Evolutionary conservation across 2,329 filamentous ascomycete species (phyloP).

Genomic region (Penicillium sp.): DNA sequence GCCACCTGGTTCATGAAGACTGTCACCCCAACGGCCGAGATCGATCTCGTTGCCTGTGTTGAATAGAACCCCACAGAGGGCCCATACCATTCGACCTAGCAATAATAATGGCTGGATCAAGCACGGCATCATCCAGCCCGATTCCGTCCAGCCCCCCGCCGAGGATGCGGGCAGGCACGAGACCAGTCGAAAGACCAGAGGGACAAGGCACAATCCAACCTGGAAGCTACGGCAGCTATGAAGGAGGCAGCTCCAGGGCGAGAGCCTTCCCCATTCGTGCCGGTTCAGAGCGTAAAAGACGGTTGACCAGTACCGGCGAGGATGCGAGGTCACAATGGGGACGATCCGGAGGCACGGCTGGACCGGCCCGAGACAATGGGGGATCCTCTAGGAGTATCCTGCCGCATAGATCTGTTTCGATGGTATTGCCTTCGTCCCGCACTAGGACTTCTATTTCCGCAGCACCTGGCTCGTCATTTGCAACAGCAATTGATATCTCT

Average conservation of each 20-base stretch:
- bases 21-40: slow-evolving; percentile 35
- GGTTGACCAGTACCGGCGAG: slow-evolving; percentile 40
- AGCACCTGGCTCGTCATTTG: slow-evolving; percentile 31
- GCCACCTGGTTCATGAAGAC: slow-evolving; percentile 36
- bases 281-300: slow-evolving; percentile 43
- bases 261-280: neutral
- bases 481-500: slow-evolving; percentile 36
- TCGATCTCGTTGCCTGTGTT: slow-evolving; percentile 31
- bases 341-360: slow-evolving; percentile 4
- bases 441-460: slow-evolving; percentile 7
- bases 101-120: slow-evolving; percentile 12
- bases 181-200: slow-evolving; percentile 2
- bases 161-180: neutral
- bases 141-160: neutral
- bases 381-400: slow-evolving; percentile 16
- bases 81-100: neutral
- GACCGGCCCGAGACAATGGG: slow-evolving; percentile 4
- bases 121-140: slow-evolving; percentile 8
- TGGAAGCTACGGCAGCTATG: neutral
- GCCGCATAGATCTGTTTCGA: slow-evolving; percentile 28
- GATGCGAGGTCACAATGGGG: slow-evolving; percentile 18
- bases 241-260: neutral
- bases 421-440: slow-evolving; percentile 20
- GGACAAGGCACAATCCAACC: neutral
- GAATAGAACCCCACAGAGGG: neutral